phyloP scores from a whole-genome alignment of 768 basidiomycete genomes.

The Gyrodon lividus region DNA sequence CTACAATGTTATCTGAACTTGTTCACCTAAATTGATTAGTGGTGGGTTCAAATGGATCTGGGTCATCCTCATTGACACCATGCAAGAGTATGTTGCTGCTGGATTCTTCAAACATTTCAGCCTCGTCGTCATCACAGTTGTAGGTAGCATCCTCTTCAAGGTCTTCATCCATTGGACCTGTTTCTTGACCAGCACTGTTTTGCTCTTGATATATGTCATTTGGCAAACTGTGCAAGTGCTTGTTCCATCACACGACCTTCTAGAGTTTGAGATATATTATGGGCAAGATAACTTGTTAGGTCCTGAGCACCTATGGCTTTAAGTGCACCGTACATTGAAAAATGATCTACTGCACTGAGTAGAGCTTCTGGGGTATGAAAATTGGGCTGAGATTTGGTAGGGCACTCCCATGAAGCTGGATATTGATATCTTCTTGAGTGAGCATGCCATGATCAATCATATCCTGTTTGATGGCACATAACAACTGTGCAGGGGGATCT shows the following conservation, averaged over 20 bases:
- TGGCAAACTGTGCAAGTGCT: too few species aligned
- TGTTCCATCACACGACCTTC: too few species aligned
- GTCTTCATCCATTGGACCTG: too few species aligned
- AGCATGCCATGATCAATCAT: conserved; percentile 2
- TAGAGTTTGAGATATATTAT: not conserved
- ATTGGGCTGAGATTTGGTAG: not conserved
- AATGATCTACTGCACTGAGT: not conserved
- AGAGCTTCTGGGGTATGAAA: not conserved
- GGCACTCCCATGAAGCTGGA: not conserved
- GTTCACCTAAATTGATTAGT: not conserved
- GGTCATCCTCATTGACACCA: not conserved
- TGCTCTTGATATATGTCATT: too few species aligned
- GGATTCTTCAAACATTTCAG: not conserved
- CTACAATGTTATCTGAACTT: not conserved
- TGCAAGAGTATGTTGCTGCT: not conserved
- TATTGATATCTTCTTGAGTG: conserved; percentile 1
- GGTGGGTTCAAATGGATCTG: not conserved
- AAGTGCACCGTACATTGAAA: not conserved
- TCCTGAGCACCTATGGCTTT: not conserved
- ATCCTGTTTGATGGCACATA: not conserved
- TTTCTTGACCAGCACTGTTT: too few species aligned
- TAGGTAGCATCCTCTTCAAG: too few species aligned
- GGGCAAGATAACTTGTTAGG: not conserved
- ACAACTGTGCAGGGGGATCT: not conserved
- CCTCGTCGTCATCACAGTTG: not conserved